Evolutionary conservation across 1,284 basidiomycete genomes (phyloP).

Genomic region (Sutorius eximius): DNA sequence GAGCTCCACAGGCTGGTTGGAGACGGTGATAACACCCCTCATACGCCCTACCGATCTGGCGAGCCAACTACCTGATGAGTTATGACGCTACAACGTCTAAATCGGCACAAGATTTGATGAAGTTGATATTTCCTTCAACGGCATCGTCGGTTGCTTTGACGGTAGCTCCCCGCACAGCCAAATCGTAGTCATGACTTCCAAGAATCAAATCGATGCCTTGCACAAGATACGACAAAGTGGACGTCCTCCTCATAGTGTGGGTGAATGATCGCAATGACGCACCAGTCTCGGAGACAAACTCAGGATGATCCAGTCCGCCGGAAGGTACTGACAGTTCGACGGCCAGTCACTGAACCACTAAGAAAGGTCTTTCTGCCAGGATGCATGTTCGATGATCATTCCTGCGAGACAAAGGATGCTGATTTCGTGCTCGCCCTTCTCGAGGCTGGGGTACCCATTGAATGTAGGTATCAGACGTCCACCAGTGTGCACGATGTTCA

Average conservation of each 20-base stretch:
- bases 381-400: constrained; percentile 1
- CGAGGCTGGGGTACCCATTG: constrained; percentile 8
- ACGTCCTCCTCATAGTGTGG: constrained; percentile 16
- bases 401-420: constrained; percentile 11
- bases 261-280: constrained; percentile 15
- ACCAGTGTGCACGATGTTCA: constrained; percentile 10
- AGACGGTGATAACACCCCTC: constrained; percentile 4
- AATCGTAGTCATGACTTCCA: constrained; percentile 12
- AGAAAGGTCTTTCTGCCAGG: background rate
- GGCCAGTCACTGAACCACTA: background rate
- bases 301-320: constrained; percentile 7
- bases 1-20: background rate
- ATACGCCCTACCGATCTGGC: background rate
- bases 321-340: constrained; percentile 14
- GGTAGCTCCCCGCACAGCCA: constrained; percentile 12
- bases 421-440: constrained; percentile 8
- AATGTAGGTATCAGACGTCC: constrained; percentile 2
- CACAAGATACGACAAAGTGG: constrained; percentile 1
- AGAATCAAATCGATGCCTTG: constrained; percentile 11
- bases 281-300: constrained; percentile 13
- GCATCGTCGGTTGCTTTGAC: background rate
- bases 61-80: constrained; percentile 7
- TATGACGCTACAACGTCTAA: constrained; percentile 3
- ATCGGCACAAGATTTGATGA: constrained; percentile 8
- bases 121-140: constrained; percentile 8